Evolutionary conservation across 768 basidiomycete species (phyloP), one percentile per base, ranked within the genome.

Genomic region (Amanita polypyramis): DNA sequence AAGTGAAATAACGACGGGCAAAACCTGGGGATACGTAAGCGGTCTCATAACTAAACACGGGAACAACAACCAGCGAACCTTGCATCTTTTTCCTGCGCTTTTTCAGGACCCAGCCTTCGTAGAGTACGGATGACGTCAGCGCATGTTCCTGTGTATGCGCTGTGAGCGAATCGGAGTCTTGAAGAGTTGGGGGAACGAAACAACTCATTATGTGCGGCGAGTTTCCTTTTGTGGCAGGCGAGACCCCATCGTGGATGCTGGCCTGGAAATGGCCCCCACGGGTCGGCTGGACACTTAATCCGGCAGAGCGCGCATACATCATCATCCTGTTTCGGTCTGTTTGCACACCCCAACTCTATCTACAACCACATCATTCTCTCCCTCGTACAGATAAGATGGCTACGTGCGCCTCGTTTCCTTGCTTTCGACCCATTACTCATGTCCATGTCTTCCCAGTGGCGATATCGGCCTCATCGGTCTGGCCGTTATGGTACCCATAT

Each of bases 11-110:
- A 38, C 87, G 80, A 43, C 85, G 82, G 14, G 88, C 89, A 64
- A 87, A 91, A 8, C 89, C 89, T 90, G 60, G 7, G 51, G 35
- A 39, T 27, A 27, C 40, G 46, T 42, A 1, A 43, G n/a, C 15
- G 17, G 29, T 17, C 11, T 5, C 12, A 17, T 15, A 39, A 25
- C 36, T 25, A 20, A 41, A 42, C 11, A 40, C 25, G 8, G 43
- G 25, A 47, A 29, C 39, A 47, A 29, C 39, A 37, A 30, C 34
- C 33, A 47, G 48, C 63, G 43, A 55, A 81, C 88, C 88, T 70
- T 91, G 89, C 83, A 90, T 82, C 68, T 78, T 87, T 73, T 87
- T 89, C 54, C 88, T 70, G 55, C 88, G 71, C 66, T 92, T 92
- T 69, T 91, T 91, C 52, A 91, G 70, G 4, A 90, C 65, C 86